Evolutionary conservation across 2,329 filamentous ascomycete genomes (phyloP).

Genomic region (Penicillium sp.): DNA sequence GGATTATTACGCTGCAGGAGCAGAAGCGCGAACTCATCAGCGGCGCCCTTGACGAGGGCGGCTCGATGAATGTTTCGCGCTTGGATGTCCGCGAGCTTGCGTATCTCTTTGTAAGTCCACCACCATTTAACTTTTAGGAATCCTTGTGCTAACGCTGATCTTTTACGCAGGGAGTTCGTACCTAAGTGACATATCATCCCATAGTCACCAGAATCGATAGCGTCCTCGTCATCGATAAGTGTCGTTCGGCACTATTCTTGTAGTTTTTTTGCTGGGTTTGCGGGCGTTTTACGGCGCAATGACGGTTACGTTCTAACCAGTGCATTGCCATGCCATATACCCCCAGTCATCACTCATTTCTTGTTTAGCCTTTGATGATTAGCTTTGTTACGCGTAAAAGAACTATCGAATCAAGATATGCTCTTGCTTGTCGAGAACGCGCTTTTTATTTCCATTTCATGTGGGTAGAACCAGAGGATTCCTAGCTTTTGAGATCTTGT

Average conservation of each 20-base stretch:
- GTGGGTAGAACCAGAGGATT: not conserved
- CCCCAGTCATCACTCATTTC: not conserved
- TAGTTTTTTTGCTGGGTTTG: not conserved
- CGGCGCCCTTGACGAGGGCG: conserved; percentile 76
- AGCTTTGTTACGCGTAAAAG: not conserved
- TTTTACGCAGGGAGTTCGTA: conserved; percentile 24
- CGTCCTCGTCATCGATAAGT: not conserved
- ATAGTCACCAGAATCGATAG: not conserved
- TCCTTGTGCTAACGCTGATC: conserved; percentile 8
- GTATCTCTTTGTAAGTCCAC: conserved; percentile 63
- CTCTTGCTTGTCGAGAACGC: not conserved
- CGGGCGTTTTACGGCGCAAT: not conserved
- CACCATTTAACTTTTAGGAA: not conserved
- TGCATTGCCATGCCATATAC: not conserved
- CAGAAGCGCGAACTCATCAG: conserved; percentile 77
- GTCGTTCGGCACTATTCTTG: not conserved
- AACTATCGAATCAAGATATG: not conserved
- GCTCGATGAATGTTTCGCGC: conserved; percentile 65
- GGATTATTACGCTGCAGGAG: conserved; percentile 77
- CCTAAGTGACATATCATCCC: not conserved
- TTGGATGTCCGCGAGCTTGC: conserved; percentile 68
- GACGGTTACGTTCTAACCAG: not conserved
- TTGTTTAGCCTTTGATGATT: not conserved
- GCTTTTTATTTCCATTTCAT: not conserved
- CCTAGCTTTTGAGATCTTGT: conserved; percentile 14